Evolutionary conservation across 2,329 filamentous ascomycete genomes (phyloP).

Genomic region (Diaporthe batatas): DNA sequence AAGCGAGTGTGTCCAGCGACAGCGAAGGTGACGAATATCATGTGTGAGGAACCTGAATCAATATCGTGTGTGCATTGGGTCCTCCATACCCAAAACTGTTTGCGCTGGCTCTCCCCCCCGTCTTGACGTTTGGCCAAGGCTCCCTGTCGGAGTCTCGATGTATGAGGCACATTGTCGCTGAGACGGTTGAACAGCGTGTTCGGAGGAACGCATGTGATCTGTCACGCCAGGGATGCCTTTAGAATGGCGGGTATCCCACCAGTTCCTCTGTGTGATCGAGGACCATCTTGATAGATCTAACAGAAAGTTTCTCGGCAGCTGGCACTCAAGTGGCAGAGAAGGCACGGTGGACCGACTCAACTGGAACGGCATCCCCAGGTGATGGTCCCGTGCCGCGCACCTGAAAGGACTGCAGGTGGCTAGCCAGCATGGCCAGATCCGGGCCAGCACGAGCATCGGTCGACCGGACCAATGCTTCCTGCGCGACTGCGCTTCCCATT

Average conservation of each 20-base stretch:
- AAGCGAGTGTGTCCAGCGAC: too few relatives aligned
- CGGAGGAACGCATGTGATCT: constrained; percentile 50
- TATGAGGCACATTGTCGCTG: constrained; percentile 46
- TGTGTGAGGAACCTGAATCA: too few relatives aligned
- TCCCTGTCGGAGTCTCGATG: constrained; percentile 46
- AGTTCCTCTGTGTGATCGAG: constrained; percentile 55
- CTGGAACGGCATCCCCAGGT: too few relatives aligned
- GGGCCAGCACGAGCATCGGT: too few relatives aligned
- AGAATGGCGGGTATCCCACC: constrained; percentile 54
- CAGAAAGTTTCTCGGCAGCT: constrained; percentile 37
- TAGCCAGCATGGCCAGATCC: too few relatives aligned
- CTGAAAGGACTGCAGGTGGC: too few relatives aligned
- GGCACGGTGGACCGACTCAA: too few relatives aligned
- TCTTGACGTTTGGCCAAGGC: constrained; percentile 45
- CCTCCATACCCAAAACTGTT: constrained; percentile 53
- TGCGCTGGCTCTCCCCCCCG: constrained; percentile 48
- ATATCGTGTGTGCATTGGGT: constrained; percentile 52
- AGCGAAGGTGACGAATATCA: too few relatives aligned
- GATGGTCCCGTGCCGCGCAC: too few relatives aligned
- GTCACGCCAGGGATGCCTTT: constrained; percentile 50
- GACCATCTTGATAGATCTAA: constrained; percentile 47
- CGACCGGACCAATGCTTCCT: too few relatives aligned
- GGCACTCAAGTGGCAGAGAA: too few relatives aligned
- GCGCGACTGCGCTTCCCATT: too few relatives aligned
- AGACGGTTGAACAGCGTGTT: constrained; percentile 49